Evolutionary conservation across 805 yeast genomes (phyloP), one percentile per base, ranked within the genome.

Genomic region (Tetrapisispora nanseiensis): DNA sequence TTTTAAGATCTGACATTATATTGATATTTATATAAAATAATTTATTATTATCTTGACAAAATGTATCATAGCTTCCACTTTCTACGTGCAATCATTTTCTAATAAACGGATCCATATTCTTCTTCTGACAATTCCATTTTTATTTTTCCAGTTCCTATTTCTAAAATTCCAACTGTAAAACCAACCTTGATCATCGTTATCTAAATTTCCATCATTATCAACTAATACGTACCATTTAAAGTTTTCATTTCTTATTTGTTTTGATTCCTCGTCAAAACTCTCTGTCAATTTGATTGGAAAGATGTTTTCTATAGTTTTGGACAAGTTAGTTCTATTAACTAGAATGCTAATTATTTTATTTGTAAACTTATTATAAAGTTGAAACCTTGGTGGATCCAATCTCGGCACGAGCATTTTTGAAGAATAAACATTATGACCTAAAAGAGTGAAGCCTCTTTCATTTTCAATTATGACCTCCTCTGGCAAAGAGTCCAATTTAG

Each of bases 151-250:
- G 36, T 59, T 55, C 21, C 50, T 51, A 18, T 73, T 62, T 9
- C 64, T 57, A 46, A 79, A 73, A 20, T 69, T 50, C 61, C 74
- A 65, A 44, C 82, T 69, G 54, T 84, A 85, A 26, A 71, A 57
- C 95, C 95, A 84, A n/a, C 95, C 95, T 53, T 80, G 83, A 51
- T 82, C 89, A 57, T 84, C 95, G 18, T 76, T 82, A 53, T 82
- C 86, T 32, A 64, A 62, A 4, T 63, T 55, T 6, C 46, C 55
- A 19, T 47, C 45, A 33, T 62, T 61, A 38, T 66, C 59, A 90
- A 85, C 80, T 45, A 80, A 69, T 2, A 82, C 80, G 51, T 77
- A 80, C 94, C 94, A 84, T 42, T 69, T 66, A 12, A 68, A 32
- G 5, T 5, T 23, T 11, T 22, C 19, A n/a, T 41, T 36, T 13